Conservation (phyloP, 805 yeast species). For the Dipodascus geniculatus region DNA sequence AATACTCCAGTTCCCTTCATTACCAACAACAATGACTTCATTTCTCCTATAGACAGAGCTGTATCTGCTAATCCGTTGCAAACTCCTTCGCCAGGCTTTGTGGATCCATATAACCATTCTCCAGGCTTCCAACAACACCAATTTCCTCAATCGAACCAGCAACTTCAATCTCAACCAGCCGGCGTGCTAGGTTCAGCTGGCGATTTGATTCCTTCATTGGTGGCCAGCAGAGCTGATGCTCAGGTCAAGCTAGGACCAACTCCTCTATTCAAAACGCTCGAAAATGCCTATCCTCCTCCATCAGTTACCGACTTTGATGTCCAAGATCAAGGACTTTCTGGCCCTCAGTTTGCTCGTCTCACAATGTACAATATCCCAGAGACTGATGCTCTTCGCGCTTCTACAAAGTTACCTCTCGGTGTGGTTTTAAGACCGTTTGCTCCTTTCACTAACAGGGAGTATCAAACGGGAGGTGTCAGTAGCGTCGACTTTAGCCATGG, state of each 20-base stretch:
- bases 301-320: conserved; percentile 61
- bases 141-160: neutral
- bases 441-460: conserved; percentile 24
- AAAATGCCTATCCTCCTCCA: conserved; percentile 72
- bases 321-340: conserved; percentile 74
- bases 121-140: neutral
- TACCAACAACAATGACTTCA: neutral
- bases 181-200: conserved; percentile 1
- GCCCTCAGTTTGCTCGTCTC: conserved; percentile 67
- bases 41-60: neutral
- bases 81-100: neutral
- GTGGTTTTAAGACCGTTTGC: conserved; percentile 81
- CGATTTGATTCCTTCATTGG: conserved; percentile 26
- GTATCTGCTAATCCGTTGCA: neutral
- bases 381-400: conserved; percentile 52
- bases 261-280: conserved; percentile 53
- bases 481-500: conserved; percentile 45
- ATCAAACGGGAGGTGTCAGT: conserved; percentile 47
- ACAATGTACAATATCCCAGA: conserved; percentile 78
- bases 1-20: neutral
- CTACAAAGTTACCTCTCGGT: conserved; percentile 72
- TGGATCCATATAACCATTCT: neutral
- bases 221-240: conserved; percentile 24
- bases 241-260: conserved; percentile 25
- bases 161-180: neutral